A percentile compares a stretch with the other conserved stretches of the same genome.
Conservation (phyloP, 163 green algal species). For the Chloroidium sp. region DNA sequence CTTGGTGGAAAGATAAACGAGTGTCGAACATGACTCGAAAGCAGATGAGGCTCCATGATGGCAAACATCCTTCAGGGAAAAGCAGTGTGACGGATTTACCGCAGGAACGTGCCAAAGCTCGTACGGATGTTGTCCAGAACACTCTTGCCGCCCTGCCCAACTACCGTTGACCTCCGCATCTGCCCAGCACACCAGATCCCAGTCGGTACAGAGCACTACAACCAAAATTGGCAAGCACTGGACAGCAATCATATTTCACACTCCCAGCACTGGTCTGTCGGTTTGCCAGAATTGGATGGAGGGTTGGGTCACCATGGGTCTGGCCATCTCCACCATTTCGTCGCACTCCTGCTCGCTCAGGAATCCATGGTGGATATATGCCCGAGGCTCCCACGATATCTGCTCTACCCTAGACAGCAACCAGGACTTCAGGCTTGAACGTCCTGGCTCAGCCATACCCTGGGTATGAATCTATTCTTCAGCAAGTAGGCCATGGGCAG, state of each 20-base stretch:
- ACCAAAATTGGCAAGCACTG: not conserved
- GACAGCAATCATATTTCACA: not conserved
- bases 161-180: conserved; percentile 43
- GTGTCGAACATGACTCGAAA: not conserved
- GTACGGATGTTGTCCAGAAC: conserved; percentile 47
- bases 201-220: not conserved
- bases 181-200: conserved; percentile 6
- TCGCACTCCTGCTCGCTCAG: conserved; percentile 36
- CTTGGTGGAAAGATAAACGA: not conserved
- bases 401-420: conserved; percentile 32
- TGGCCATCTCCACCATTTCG: conserved; percentile 34
- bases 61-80: not conserved
- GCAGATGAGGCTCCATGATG: not conserved
- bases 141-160: conserved; percentile 24
- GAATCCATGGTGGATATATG: conserved; percentile 51
- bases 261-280: not conserved
- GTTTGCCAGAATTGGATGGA: not conserved
- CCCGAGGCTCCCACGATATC: conserved; percentile 34
- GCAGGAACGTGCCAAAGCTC: conserved; percentile 47
- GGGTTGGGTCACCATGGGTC: conserved; percentile 24
- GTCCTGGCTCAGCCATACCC: too few relatives aligned
- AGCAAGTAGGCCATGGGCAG: too few relatives aligned
- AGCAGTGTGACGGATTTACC: conserved; percentile 5
- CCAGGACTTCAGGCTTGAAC: not conserved
- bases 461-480: too few relatives aligned